Conservation (phyloP, 2,329 filamentous ascomycete species). For the Hypoxylon sp. region DNA sequence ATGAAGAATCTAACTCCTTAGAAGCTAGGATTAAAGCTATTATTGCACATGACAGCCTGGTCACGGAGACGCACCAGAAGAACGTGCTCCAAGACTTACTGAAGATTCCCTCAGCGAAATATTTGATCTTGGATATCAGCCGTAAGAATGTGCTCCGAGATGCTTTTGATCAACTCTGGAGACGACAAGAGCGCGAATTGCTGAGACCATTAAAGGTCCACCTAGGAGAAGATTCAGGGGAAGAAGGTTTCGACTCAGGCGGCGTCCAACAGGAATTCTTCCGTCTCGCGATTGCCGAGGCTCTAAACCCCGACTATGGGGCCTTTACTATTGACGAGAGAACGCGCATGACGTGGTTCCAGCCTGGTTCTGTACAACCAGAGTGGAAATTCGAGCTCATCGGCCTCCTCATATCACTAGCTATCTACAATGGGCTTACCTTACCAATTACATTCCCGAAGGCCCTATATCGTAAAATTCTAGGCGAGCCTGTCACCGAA, state of each 20-base stretch:
- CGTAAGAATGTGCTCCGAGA: constrained; percentile 78
- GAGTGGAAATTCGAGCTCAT: constrained; percentile 92
- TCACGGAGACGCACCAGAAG: constrained; percentile 71
- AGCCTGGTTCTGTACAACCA: constrained; percentile 84
- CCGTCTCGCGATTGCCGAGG: constrained; percentile 83
- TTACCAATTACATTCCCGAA: constrained; percentile 90
- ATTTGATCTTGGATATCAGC: constrained; percentile 78
- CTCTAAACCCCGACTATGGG: constrained; percentile 82
- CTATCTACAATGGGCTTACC: constrained; percentile 93
- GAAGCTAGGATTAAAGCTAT: constrained; percentile 71
- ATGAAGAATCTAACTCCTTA: constrained; percentile 76
- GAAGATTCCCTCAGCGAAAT: constrained; percentile 77
- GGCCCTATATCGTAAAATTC: constrained; percentile 85
- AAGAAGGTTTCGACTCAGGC: constrained; percentile 92
- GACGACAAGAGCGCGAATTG: constrained; percentile 84
- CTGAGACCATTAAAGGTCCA: constrained; percentile 89
- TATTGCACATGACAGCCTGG: constrained; percentile 68
- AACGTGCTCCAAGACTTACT: constrained; percentile 74
- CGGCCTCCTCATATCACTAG: constrained; percentile 88
- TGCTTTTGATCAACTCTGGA: constrained; percentile 90
- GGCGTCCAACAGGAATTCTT: constrained; percentile 99
- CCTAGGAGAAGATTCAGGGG: constrained; percentile 84
- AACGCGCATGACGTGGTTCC: constrained; percentile 90
- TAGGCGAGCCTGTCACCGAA: constrained; percentile 77
- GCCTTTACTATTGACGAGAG: constrained; percentile 84